Percentiles rank a stretch among this genome's conserved stretches.
Conservation (phyloP, 202 grass and related monocot species). For the Musa balbisiana region DNA sequence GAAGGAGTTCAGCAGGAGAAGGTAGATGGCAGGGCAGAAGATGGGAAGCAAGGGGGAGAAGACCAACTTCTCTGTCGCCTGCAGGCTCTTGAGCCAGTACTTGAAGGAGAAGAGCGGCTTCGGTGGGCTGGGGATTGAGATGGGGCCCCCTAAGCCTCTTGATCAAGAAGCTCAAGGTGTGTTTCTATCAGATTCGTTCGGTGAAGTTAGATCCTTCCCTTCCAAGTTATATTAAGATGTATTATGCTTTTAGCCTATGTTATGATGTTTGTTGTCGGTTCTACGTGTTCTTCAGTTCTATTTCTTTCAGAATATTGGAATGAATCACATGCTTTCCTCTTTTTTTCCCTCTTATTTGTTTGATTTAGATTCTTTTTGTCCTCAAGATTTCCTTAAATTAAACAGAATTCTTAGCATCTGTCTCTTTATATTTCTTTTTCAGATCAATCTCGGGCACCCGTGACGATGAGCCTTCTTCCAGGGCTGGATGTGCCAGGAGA, state of each 20-base stretch:
- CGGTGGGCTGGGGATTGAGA: constrained; percentile 20
- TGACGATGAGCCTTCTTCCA: constrained; percentile 69
- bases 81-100: constrained; percentile 78
- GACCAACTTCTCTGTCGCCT: constrained; percentile 65
- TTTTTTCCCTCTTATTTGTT: not conserved
- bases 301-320: too few relatives aligned
- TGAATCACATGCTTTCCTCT: too few relatives aligned
- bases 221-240: not conserved
- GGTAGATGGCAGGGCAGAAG: not conserved
- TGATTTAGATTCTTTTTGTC: not conserved
- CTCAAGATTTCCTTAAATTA: too few relatives aligned
- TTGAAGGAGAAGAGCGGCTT: constrained; percentile 65
- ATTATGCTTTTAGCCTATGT: too few relatives aligned
- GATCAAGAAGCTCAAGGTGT: not conserved
- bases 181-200: not conserved
- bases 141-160: not conserved
- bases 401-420: not conserved
- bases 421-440: not conserved
- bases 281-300: too few relatives aligned
- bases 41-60: constrained; percentile 46
- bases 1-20: not conserved
- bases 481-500: constrained; percentile 39
- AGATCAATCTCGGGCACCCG: constrained; percentile 20
- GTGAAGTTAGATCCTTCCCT: not conserved
- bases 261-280: too few relatives aligned